phyloP scores from a whole-genome alignment of 1,284 basidiomycete species.

The Ganoderma boninense region DNA sequence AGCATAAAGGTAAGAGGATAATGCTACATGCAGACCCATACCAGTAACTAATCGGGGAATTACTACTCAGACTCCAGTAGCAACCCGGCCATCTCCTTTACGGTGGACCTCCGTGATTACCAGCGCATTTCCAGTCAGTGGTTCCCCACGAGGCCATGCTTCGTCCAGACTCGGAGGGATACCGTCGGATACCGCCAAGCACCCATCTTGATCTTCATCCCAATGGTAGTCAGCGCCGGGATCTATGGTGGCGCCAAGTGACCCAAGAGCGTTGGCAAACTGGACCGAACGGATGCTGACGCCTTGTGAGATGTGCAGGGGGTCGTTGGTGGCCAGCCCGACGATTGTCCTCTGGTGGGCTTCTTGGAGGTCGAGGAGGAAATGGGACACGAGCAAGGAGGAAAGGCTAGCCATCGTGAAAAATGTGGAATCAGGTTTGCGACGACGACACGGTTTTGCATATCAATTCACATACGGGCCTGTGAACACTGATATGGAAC shows the following conservation, averaged over 20 bases:
- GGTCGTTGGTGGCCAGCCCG: constrained; percentile 43
- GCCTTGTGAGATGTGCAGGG: neutral
- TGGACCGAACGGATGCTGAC: neutral
- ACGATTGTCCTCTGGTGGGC: constrained; percentile 40
- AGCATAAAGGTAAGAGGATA: too few relatives aligned
- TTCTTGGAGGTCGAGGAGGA: neutral
- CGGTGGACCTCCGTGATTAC: neutral
- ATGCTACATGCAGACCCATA: too few relatives aligned
- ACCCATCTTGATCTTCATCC: neutral
- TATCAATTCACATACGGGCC: too few relatives aligned
- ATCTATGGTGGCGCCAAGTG: neutral
- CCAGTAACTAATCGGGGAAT: too few relatives aligned
- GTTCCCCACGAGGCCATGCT: too few relatives aligned
- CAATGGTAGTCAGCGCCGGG: neutral
- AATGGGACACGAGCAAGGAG: neutral
- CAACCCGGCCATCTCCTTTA: too few relatives aligned
- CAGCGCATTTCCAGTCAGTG: neutral
- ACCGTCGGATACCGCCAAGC: neutral
- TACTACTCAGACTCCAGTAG: too few relatives aligned
- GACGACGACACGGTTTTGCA: neutral
- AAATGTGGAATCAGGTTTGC: neutral
- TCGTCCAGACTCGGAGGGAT: neutral
- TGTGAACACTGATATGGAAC: too few relatives aligned
- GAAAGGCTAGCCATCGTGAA: neutral
- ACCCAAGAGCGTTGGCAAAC: neutral